phyloP scores from a whole-genome alignment of 2,329 filamentous ascomycete genomes.

The Chalara sp. region DNA sequence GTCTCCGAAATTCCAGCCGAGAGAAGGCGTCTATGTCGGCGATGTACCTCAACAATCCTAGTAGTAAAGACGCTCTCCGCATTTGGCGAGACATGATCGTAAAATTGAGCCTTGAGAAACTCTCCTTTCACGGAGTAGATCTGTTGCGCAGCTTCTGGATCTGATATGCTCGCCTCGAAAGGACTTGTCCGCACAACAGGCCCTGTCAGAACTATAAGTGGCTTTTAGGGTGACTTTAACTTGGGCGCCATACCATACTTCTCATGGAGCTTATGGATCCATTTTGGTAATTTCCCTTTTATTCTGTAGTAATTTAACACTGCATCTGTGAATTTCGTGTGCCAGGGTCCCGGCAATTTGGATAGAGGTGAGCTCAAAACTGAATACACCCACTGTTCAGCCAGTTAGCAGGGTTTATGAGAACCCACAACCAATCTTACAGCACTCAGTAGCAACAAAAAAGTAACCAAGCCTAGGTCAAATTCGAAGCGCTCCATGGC shows the following conservation, averaged over 20 bases:
- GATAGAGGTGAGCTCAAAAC: not conserved
- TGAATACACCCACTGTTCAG: not conserved
- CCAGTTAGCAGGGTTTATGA: not conserved
- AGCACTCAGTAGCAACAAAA: too few species aligned
- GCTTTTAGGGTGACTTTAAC: not conserved
- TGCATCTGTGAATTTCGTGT: not conserved
- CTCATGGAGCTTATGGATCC: not conserved
- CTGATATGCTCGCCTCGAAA: not conserved
- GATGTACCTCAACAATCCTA: not conserved
- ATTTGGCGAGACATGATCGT: not conserved
- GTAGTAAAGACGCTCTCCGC: not conserved
- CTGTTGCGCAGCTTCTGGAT: not conserved
- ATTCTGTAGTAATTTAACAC: not conserved
- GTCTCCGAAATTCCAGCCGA: slow-evolving; percentile 17
- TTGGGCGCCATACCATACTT: not conserved
- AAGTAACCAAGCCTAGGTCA: too few species aligned
- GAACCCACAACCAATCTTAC: too few species aligned
- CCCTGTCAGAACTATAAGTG: not conserved
- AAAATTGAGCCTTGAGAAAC: not conserved
- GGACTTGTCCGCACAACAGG: not conserved
- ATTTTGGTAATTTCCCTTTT: not conserved
- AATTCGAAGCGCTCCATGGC: too few species aligned
- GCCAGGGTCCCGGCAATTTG: not conserved
- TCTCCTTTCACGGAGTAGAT: not conserved
- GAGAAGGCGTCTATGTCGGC: not conserved